phyloP scores from a whole-genome alignment of 495 filamentous ascomycete species.

The Hypomontagnella monticulosa region DNA sequence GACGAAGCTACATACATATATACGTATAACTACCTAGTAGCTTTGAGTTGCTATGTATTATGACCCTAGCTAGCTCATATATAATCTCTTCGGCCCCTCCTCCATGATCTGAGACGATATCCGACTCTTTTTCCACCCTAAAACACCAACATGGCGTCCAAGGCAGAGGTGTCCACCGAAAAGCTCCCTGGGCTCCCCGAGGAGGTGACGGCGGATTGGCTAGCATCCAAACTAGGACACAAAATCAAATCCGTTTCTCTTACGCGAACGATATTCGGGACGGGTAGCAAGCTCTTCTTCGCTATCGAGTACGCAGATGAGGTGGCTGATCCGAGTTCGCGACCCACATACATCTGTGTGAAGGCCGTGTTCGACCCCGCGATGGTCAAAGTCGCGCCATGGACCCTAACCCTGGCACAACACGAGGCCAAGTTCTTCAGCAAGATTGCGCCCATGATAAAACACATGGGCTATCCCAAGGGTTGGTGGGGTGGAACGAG shows the following conservation, averaged over 20 bases:
- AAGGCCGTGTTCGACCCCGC: constrained; percentile 50
- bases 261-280: constrained; percentile 44
- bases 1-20: too few relatives aligned
- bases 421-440: constrained; percentile 50
- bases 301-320: constrained; percentile 43
- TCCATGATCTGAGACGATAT: too few relatives aligned
- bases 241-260: constrained; percentile 43
- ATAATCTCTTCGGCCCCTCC: too few relatives aligned
- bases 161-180: constrained; percentile 10
- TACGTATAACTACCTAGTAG: too few relatives aligned
- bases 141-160: constrained; percentile 3
- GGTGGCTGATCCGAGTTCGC: constrained; percentile 21
- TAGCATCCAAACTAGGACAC: constrained; percentile 48
- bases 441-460: constrained; percentile 44
- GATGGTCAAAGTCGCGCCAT: constrained; percentile 44
- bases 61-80: too few relatives aligned
- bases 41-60: too few relatives aligned
- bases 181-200: constrained; percentile 48
- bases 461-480: constrained; percentile 45
- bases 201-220: constrained; percentile 53
- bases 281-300: constrained; percentile 47
- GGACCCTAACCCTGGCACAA: constrained; percentile 48
- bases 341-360: constrained; percentile 44
- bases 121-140: too few relatives aligned
- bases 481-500: constrained; percentile 48